These are phyloP conservation scores for Yamadazyma conglobata DNA, from an alignment of 1,139 yeast species.

Conservation along the genomic window DNA sequence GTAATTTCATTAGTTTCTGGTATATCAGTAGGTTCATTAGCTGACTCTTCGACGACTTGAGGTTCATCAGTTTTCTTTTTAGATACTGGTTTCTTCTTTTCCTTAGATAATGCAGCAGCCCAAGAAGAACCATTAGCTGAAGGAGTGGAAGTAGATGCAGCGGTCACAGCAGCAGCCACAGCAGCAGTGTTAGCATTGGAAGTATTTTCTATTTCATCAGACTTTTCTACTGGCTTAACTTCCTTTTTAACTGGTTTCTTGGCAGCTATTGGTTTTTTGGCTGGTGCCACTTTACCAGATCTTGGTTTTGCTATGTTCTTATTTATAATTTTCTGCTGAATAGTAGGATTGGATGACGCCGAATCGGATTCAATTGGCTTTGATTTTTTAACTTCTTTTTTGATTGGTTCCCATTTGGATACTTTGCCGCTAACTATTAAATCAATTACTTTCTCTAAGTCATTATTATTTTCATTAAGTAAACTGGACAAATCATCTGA, in stretches of 20 bases:
- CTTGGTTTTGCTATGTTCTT: conserved; percentile 4
- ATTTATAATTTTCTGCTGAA: conserved; percentile 2
- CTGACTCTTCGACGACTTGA: conserved; percentile 10
- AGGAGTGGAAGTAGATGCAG: conserved; percentile 16
- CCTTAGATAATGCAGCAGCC: conserved; percentile 49
- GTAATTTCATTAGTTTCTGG: conserved; percentile 12
- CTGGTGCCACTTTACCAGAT: conserved; percentile 3
- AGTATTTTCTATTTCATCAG: conserved; percentile 8
- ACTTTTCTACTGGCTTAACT: conserved; percentile 6
- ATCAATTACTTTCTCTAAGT: conserved; percentile 76
- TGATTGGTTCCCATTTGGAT: conserved; percentile 57
- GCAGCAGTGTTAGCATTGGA: conserved; percentile 15
- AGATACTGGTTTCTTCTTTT: conserved; percentile 27
- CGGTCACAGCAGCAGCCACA: conserved; percentile 19
- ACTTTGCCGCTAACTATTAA: conserved; percentile 82
- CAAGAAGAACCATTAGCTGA: conserved; percentile 33
- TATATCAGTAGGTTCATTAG: conserved; percentile 10
- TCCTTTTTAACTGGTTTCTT: conserved; percentile 11
- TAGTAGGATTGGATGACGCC: not conserved
- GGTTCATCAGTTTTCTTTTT: conserved; percentile 17
- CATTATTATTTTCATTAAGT: conserved; percentile 67
- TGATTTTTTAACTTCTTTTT: conserved; percentile 43
- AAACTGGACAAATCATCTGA: conserved; percentile 76
- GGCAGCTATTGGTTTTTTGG: conserved; percentile 4
- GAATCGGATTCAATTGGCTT: conserved; percentile 3